A percentile compares a stretch with the other conserved stretches of the same genome.
These are phyloP conservation scores for Aspergillus neoniger DNA, from an alignment of 2,329 filamentous ascomycete species.

Conservation along the genomic window DNA sequence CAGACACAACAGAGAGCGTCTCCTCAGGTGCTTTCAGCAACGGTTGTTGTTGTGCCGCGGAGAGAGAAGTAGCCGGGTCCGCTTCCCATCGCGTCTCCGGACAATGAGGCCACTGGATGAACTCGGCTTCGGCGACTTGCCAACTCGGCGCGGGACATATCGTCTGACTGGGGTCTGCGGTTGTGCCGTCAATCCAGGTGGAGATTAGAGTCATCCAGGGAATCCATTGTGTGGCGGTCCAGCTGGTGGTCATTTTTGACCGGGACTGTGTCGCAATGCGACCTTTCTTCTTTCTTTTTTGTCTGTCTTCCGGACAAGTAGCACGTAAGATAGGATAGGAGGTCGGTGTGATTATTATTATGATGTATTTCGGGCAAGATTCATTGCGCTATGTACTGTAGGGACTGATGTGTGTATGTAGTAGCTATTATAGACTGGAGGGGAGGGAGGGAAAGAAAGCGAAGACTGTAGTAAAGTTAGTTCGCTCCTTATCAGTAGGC, in stretches of 20 bases:
- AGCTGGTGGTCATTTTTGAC: constrained; percentile 7
- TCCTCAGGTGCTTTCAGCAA: background rate
- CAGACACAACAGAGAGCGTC: constrained; percentile 3
- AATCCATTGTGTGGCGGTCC: constrained; percentile 16
- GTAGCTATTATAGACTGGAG: background rate
- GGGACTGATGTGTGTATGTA: background rate
- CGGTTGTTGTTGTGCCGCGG: background rate
- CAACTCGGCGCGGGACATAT: constrained; percentile 24
- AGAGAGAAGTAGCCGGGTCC: constrained; percentile 4
- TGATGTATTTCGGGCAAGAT: background rate
- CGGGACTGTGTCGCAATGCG: background rate
- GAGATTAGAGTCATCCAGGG: constrained; percentile 15
- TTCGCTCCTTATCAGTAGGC: background rate
- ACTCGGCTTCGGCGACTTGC: constrained; percentile 21
- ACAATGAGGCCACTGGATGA: constrained; percentile 31
- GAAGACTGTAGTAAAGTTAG: background rate
- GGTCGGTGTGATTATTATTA: background rate
- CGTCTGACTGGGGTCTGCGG: constrained; percentile 15
- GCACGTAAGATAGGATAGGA: background rate
- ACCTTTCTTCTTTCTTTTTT: background rate
- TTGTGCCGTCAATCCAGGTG: constrained; percentile 14
- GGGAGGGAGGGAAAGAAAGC: background rate
- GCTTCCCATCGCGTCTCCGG: constrained; percentile 26
- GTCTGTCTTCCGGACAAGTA: background rate
- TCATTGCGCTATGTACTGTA: background rate